Conservation (phyloP, 2,329 filamentous ascomycete species). For the Fusarium sp. region DNA sequence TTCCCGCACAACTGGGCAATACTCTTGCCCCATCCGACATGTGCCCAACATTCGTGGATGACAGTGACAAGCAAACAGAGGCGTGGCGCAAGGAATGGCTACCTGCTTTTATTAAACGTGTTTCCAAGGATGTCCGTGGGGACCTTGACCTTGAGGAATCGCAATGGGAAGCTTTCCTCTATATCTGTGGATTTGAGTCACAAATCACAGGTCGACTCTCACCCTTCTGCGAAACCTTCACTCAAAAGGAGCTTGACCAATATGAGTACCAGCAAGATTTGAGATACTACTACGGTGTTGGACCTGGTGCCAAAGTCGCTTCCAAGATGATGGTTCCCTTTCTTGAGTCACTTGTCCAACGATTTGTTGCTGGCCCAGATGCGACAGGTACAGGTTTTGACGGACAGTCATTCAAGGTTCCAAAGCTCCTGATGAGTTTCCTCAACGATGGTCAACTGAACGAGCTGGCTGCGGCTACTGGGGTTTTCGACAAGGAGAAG, state of each 20-base stretch:
- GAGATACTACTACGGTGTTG: slow-evolving; percentile 75
- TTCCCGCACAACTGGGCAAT: slow-evolving; percentile 66
- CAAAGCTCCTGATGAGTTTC: slow-evolving; percentile 71
- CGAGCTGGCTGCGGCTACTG: slow-evolving; percentile 69
- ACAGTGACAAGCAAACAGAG: slow-evolving; percentile 61
- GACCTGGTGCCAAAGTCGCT: slow-evolving; percentile 67
- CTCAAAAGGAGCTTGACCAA: slow-evolving; percentile 69
- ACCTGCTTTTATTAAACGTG: slow-evolving; percentile 63
- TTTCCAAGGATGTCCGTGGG: slow-evolving; percentile 67
- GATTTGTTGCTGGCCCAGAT: slow-evolving; percentile 66
- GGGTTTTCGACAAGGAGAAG: slow-evolving; percentile 70
- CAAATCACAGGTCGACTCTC: slow-evolving; percentile 73
- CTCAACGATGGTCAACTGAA: slow-evolving; percentile 76
- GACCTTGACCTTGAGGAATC: slow-evolving; percentile 65
- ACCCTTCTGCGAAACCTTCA: slow-evolving; percentile 73
- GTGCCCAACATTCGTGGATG: slow-evolving; percentile 70
- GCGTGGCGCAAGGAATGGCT: slow-evolving; percentile 65
- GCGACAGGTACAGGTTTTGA: slow-evolving; percentile 61
- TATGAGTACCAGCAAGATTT: slow-evolving; percentile 78
- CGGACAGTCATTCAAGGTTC: slow-evolving; percentile 62
- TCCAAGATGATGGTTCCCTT: slow-evolving; percentile 72
- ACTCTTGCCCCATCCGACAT: slow-evolving; percentile 72
- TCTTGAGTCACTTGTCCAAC: slow-evolving; percentile 64
- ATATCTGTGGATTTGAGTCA: slow-evolving; percentile 78
- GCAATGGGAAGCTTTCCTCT: slow-evolving; percentile 71